These are phyloP conservation scores for Aspergillus caelatus DNA, from an alignment of 2,329 filamentous ascomycete species.

Conservation along the genomic window DNA sequence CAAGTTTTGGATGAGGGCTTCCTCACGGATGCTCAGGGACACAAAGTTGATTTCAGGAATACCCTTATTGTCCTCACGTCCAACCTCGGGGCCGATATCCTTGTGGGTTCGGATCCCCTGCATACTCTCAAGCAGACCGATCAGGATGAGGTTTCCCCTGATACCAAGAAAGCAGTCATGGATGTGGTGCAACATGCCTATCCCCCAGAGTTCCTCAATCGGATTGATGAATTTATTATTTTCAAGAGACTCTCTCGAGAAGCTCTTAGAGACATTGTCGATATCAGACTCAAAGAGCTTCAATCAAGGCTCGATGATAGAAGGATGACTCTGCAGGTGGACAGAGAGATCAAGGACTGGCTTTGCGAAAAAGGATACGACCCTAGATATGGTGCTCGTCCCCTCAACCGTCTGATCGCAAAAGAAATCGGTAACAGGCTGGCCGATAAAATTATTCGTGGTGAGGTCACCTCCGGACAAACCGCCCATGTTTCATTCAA, in stretches of 20 bases:
- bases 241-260: constrained; percentile 81
- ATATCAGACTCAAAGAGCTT: constrained; percentile 84
- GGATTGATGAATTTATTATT: constrained; percentile 94
- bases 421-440: constrained; percentile 87
- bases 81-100: constrained; percentile 89
- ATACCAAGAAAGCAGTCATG: constrained; percentile 80
- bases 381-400: constrained; percentile 85
- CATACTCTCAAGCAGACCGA: constrained; percentile 65
- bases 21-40: constrained; percentile 90
- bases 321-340: constrained; percentile 74
- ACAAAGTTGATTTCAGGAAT: constrained; percentile 95
- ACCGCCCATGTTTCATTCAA: constrained; percentile 70
- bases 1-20: constrained; percentile 97
- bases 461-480: constrained; percentile 76
- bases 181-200: constrained; percentile 76
- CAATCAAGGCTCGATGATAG: constrained; percentile 82
- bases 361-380: constrained; percentile 89
- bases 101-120: constrained; percentile 72
- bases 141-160: constrained; percentile 70
- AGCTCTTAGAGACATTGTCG: constrained; percentile 87
- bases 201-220: constrained; percentile 93
- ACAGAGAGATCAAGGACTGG: constrained; percentile 76
- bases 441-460: constrained; percentile 89
- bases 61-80: constrained; percentile 96
- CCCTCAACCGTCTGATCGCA: constrained; percentile 85